Percentiles rank a stretch among this genome's conserved stretches.
phyloP scores from a whole-genome alignment of 106 monocot genomes.

The Acorus calamus region DNA sequence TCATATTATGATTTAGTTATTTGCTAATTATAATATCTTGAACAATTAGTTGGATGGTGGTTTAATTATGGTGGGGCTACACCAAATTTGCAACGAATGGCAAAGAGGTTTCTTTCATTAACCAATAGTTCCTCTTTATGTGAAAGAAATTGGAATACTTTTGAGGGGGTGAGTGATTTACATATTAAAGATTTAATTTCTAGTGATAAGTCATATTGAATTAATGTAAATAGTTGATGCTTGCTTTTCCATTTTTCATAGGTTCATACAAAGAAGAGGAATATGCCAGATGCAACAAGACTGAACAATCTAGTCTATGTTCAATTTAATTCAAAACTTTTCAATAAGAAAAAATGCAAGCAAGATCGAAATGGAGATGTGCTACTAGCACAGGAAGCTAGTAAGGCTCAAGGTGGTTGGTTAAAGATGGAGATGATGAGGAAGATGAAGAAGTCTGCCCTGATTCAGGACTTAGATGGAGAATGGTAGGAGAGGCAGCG shows the following conservation, averaged over 20 bases:
- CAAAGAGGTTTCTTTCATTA: neutral
- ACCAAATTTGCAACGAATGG: slow-evolving; percentile 1
- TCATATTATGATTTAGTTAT: neutral
- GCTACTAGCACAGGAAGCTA: no score
- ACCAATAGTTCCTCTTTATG: neutral
- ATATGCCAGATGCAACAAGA: neutral
- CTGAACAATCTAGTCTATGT: neutral
- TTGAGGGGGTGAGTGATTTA: neutral
- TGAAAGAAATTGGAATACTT: neutral
- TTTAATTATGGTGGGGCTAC: neutral
- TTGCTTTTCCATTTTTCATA: neutral
- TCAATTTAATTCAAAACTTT: no score
- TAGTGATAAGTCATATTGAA: neutral
- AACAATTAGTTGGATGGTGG: neutral
- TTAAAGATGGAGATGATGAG: neutral
- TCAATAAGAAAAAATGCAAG: neutral
- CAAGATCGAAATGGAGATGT: neutral
- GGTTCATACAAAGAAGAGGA: neutral
- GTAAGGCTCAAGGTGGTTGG: neutral
- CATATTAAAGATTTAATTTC: no score
- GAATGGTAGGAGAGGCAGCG: slow-evolving; percentile 1
- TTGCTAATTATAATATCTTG: neutral
- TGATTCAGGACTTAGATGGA: neutral
- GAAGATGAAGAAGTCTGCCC: neutral
- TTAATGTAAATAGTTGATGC: neutral